phyloP scores from a whole-genome alignment of 257 asterid genomes.

The Handroanthus guayacan region DNA sequence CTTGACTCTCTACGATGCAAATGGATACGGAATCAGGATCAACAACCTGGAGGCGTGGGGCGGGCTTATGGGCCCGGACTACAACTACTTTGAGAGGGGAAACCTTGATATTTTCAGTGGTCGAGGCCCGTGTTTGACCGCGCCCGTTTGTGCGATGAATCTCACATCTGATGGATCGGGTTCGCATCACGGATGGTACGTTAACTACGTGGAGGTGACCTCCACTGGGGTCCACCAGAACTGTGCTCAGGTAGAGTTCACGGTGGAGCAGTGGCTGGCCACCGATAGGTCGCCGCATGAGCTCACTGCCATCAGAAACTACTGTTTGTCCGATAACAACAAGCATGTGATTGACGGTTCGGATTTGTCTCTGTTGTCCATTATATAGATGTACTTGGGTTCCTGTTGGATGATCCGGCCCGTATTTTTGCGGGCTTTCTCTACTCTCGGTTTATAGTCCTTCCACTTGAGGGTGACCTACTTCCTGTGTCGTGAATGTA shows the following conservation, averaged over 20 bases:
- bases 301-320: conserved; percentile 58
- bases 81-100: conserved; percentile 78
- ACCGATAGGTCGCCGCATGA: conserved; percentile 71
- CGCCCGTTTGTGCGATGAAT: conserved; percentile 65
- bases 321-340: conserved; percentile 33
- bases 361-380: conserved; percentile 35
- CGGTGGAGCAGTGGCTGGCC: conserved; percentile 87
- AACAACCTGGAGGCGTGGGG: conserved; percentile 67
- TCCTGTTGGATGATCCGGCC: conserved; percentile 6
- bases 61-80: conserved; percentile 73
- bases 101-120: conserved; percentile 84
- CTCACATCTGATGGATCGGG: conserved; percentile 87
- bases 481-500: too few species aligned
- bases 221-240: conserved; percentile 58
- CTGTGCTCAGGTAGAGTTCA: conserved; percentile 55
- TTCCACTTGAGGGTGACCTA: too few species aligned
- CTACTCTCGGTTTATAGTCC: too few species aligned
- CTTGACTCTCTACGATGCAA: conserved; percentile 53
- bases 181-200: conserved; percentile 74
- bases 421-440: too few species aligned
- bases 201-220: conserved; percentile 76
- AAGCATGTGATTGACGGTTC: conserved; percentile 19
- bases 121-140: conserved; percentile 69
- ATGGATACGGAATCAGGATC: conserved; percentile 59
- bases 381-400: conserved; percentile 21